Evolutionary conservation across 2,329 filamentous ascomycete genomes (phyloP), one percentile per base, ranked within the genome.

Genomic region (Aspergillus sp.): DNA sequence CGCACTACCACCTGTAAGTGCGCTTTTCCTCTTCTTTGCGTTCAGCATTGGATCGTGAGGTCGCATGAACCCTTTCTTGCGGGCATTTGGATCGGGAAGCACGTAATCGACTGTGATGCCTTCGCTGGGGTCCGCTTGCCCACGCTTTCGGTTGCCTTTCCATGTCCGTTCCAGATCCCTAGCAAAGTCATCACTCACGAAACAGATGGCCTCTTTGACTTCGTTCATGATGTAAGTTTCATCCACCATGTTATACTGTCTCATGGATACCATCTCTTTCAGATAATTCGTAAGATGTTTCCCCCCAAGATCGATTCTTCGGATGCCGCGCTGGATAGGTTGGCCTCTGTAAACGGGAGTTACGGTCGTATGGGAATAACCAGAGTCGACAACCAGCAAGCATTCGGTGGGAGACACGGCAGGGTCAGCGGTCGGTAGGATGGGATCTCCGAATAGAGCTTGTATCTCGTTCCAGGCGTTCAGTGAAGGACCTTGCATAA

Each of bases 201-300:
- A 97, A 67, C 90, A 96, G 1, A 88, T 86, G 4, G 87, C 81
- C 69, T 99, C 94, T 68, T 99, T 99, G 72, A 97, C 92, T 70
- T 97, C 89, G 64, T 96, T 96, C 68, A 97, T 91, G 47, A 97
- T 87, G 70, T 95, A 87, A 1, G 89, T 88, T 64, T 99, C 94
- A 70, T 96, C 92, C 57, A 94, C 86, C 85, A 99, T 92, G 69
- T 97, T 93, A 71, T 95, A 96, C 66, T 97, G 91, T 5, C 94
- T 87, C 13, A 95, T 81, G 1, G 92, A 97, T 16, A 97, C 85
- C 14, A 96, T 81, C 52, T 94, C 89, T 45, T 94, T 93, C 31
- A 99, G 80, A 68, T 96, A 88, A 69, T 97, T 97, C 19, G 93
- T 97, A 56, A 99, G 76, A 47, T 96, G 83, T 72, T 96, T 97